phyloP scores from a whole-genome alignment of 2,329 filamentous ascomycete genomes.

The Rutstroemia sp. region DNA sequence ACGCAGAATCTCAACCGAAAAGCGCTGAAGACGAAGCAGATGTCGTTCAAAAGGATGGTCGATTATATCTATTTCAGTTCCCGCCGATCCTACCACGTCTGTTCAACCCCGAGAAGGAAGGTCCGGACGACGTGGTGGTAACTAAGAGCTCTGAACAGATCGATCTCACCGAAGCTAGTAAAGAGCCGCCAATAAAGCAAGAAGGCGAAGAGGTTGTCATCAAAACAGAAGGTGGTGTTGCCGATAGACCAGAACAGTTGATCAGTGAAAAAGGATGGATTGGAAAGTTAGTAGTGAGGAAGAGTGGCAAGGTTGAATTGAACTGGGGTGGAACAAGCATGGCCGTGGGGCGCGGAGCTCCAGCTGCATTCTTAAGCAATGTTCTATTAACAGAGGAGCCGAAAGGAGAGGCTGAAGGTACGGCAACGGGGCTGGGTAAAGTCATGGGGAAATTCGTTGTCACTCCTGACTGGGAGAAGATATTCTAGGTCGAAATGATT shows the following conservation, averaged over 20 bases:
- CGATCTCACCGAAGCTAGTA: constrained; percentile 19
- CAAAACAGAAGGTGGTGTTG: constrained; percentile 5
- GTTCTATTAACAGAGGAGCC: constrained; percentile 43
- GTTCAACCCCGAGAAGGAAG: constrained; percentile 22
- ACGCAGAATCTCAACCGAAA: constrained; percentile 7
- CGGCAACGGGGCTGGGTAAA: constrained; percentile 54
- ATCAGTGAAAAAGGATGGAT: constrained; percentile 46
- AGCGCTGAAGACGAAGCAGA: constrained; percentile 14
- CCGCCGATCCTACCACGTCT: constrained; percentile 54
- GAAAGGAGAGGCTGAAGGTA: constrained; percentile 34
- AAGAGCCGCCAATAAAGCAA: constrained; percentile 13
- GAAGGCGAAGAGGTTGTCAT: constrained; percentile 18
- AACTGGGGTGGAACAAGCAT: constrained; percentile 54
- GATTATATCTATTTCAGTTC: constrained; percentile 58
- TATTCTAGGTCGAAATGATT: constrained; percentile 26
- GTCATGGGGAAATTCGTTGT: constrained; percentile 56
- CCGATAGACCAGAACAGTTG: constrained; percentile 15
- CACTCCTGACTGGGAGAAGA: constrained; percentile 50
- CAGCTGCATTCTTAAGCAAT: constrained; percentile 49
- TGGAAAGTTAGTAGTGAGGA: constrained; percentile 52
- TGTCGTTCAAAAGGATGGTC: constrained; percentile 37
- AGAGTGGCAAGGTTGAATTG: constrained; percentile 55
- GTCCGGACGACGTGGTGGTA: constrained; percentile 36
- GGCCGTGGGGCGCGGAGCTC: constrained; percentile 44
- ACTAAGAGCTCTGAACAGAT: constrained; percentile 12